Conservation (phyloP, 805 yeast genomes). For the Saccharomycopsis olivae region DNA sequence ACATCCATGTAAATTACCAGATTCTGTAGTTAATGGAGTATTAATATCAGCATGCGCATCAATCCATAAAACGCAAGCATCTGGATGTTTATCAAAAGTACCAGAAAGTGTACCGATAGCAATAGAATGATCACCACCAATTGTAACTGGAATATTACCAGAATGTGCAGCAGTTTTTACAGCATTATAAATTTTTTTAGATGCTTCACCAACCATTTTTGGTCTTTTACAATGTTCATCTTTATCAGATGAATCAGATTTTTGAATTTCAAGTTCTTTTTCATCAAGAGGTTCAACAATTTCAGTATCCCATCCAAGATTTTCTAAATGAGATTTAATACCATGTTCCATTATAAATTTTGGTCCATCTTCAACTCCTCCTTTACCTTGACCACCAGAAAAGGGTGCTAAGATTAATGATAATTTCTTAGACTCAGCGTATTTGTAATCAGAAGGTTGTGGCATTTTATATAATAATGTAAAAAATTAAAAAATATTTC, state of each 20-base stretch:
- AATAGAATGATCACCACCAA: conserved; percentile 96
- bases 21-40: conserved; percentile 69
- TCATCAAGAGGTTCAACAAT: conserved; percentile 42
- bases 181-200: conserved; percentile 50
- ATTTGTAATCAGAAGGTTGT: conserved; percentile 32
- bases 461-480: conserved; percentile 1
- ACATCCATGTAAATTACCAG: conserved; percentile 94
- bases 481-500: not conserved
- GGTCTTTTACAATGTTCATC: conserved; percentile 58
- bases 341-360: conserved; percentile 66
- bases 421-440: conserved; percentile 41
- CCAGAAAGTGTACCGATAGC: conserved; percentile 92
- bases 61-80: conserved; percentile 87
- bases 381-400: conserved; percentile 90
- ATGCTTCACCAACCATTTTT: conserved; percentile 63
- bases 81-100: conserved; percentile 66
- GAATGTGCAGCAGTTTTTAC: conserved; percentile 41
- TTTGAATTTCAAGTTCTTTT: conserved; percentile 33
- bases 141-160: conserved; percentile 59
- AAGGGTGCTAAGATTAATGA: conserved; percentile 86
- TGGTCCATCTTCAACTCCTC: conserved; percentile 95
- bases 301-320: conserved; percentile 61
- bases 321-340: conserved; percentile 46
- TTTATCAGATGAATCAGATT: conserved; percentile 31
- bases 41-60: conserved; percentile 98